Evolutionary conservation across 257 asterid genomes (phyloP).

Genomic region (Solanum ossicruentum): DNA sequence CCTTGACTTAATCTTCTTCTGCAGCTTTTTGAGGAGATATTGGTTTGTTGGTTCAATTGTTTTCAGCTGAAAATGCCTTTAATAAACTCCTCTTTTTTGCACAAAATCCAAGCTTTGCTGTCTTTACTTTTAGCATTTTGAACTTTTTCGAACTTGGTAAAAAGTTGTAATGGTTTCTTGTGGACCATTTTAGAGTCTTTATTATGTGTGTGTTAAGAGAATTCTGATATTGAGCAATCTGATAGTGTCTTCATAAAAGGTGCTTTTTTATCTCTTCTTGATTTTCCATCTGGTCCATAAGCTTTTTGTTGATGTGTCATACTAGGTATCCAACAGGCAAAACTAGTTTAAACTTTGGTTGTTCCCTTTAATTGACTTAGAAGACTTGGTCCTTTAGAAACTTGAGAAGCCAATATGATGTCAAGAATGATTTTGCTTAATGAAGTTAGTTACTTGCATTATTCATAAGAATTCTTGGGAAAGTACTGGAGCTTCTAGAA

Average conservation of each 20-base stretch:
- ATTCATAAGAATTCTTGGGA: background rate
- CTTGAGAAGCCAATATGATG: conserved; percentile 5
- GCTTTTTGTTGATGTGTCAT: background rate
- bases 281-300: background rate
- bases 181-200: conserved; percentile 3
- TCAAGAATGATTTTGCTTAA: background rate
- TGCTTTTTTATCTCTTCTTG: background rate
- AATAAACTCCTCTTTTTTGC: background rate
- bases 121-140: background rate
- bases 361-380: background rate
- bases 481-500: background rate
- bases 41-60: background rate
- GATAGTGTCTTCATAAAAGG: background rate
- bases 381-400: background rate
- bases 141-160: background rate
- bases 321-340: background rate
- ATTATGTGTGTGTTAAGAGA: background rate
- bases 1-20: background rate
- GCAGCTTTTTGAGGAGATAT: background rate
- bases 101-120: background rate
- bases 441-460: background rate
- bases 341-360: background rate
- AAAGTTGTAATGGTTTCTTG: background rate
- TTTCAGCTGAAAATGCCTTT: conserved; percentile 3
- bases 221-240: background rate